Evolutionary conservation across 805 yeast species (phyloP).

Genomic region (Metschnikowia lochheadii): DNA sequence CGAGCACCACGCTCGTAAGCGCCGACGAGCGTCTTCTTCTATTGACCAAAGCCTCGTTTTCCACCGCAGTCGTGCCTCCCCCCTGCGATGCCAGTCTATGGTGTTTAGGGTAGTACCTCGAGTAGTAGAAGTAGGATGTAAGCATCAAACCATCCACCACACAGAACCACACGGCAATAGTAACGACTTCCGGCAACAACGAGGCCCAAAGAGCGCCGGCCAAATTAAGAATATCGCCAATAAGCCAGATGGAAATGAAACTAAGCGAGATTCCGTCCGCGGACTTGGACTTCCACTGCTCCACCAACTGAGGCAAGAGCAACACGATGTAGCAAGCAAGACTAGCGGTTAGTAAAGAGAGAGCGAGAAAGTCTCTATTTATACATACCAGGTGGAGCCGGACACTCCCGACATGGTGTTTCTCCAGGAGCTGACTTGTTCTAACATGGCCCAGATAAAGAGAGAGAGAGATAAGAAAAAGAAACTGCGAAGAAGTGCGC

Average conservation of each 20-base stretch:
- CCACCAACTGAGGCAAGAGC: constrained; percentile 71
- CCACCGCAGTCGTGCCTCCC: neutral
- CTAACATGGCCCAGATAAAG: constrained; percentile 5
- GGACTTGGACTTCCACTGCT: constrained; percentile 71
- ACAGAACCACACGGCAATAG: constrained; percentile 74
- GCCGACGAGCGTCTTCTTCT: constrained; percentile 50
- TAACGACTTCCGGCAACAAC: constrained; percentile 62
- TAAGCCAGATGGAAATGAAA: constrained; percentile 63
- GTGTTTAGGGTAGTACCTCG: constrained; percentile 39
- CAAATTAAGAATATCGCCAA: constrained; percentile 68
- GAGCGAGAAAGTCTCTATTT: neutral
- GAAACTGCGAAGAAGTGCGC: constrained; percentile 4
- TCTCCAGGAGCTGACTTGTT: constrained; percentile 23
- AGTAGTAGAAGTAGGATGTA: constrained; percentile 55
- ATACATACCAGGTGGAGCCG: constrained; percentile 58
- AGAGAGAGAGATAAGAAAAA: constrained; percentile 3
- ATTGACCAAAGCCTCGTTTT: constrained; percentile 29
- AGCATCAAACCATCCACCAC: constrained; percentile 63
- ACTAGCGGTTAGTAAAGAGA: constrained; percentile 21
- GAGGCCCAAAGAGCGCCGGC: constrained; percentile 68
- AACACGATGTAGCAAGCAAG: constrained; percentile 79
- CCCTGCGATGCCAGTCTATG: constrained; percentile 16
- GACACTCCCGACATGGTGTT: constrained; percentile 54
- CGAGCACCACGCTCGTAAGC: constrained; percentile 46
- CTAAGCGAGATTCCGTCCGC: constrained; percentile 75